These are phyloP conservation scores for Saturnispora bothae DNA, from an alignment of 805 yeast species.

Conservation along the genomic window DNA sequence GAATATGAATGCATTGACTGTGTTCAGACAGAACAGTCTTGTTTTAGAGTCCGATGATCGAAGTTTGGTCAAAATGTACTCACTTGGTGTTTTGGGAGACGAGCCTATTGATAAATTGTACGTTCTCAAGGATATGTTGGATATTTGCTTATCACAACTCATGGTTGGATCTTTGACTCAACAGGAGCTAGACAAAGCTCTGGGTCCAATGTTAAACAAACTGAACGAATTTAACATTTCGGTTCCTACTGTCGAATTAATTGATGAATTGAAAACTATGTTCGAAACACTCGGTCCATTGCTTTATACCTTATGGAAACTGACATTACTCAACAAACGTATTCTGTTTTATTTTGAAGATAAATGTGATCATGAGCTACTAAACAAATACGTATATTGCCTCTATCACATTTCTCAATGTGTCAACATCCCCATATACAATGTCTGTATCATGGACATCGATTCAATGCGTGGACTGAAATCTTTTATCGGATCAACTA, in stretches of 20 bases:
- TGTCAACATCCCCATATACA: conserved; percentile 44
- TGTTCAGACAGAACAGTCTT: conserved; percentile 34
- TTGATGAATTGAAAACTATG: conserved; percentile 35
- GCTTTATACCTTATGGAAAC: conserved; percentile 53
- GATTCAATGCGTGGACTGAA: conserved; percentile 23
- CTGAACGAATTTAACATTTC: neutral
- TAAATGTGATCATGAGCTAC: conserved; percentile 7
- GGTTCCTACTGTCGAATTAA: conserved; percentile 31
- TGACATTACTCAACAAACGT: conserved; percentile 46
- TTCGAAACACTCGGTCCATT: conserved; percentile 52
- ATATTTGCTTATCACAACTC: conserved; percentile 29
- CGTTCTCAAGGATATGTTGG: conserved; percentile 36
- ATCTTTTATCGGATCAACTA: conserved; percentile 50
- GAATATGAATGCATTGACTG: conserved; percentile 38
- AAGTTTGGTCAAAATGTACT: conserved; percentile 45
- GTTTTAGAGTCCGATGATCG: conserved; percentile 24
- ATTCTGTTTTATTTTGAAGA: conserved; percentile 31
- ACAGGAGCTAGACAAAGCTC: conserved; percentile 14
- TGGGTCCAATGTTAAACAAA: neutral
- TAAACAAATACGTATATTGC: conserved; percentile 45
- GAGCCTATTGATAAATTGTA: conserved; percentile 27
- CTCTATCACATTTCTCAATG: conserved; percentile 44
- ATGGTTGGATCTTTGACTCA: conserved; percentile 15
- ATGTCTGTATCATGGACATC: conserved; percentile 51
- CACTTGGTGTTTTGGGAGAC: conserved; percentile 52